These are phyloP conservation scores for Fusarium temperatum DNA, from an alignment of 2,329 filamentous ascomycete species.

Conservation along the genomic window DNA sequence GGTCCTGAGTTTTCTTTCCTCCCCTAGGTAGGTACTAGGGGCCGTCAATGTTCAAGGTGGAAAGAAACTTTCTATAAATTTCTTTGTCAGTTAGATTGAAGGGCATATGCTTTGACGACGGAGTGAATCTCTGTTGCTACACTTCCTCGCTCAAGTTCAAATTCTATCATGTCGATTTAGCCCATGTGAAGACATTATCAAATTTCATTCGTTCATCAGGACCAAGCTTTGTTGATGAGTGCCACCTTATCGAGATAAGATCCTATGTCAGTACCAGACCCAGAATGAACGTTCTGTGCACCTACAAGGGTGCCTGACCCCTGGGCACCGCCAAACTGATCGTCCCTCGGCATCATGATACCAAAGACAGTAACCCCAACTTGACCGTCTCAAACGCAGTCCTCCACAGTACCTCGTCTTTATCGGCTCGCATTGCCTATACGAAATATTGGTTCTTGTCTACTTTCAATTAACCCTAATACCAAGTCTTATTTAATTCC, in stretches of 20 bases:
- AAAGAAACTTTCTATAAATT: background rate
- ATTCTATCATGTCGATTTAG: background rate
- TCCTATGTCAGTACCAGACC: constrained; percentile 8
- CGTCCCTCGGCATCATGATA: constrained; percentile 16
- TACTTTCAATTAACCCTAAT: background rate
- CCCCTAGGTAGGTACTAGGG: background rate
- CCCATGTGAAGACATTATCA: background rate
- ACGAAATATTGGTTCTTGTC: background rate
- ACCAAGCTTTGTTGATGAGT: background rate
- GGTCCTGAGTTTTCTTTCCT: no score
- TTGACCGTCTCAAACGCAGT: constrained; percentile 7
- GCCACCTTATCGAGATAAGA: constrained; percentile 16
- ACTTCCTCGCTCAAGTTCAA: background rate
- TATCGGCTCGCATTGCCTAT: background rate
- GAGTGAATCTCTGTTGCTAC: background rate
- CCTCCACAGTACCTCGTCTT: background rate
- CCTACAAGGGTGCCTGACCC: constrained; percentile 4
- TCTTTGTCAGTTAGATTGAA: background rate
- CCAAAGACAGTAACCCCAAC: constrained; percentile 13
- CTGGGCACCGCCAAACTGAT: background rate
- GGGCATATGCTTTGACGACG: background rate
- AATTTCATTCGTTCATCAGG: background rate
- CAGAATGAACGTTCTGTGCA: background rate
- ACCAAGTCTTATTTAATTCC: background rate
- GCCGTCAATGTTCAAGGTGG: background rate